phyloP scores from a whole-genome alignment of 1,284 basidiomycete genomes.

The Boletus calvinii region DNA sequence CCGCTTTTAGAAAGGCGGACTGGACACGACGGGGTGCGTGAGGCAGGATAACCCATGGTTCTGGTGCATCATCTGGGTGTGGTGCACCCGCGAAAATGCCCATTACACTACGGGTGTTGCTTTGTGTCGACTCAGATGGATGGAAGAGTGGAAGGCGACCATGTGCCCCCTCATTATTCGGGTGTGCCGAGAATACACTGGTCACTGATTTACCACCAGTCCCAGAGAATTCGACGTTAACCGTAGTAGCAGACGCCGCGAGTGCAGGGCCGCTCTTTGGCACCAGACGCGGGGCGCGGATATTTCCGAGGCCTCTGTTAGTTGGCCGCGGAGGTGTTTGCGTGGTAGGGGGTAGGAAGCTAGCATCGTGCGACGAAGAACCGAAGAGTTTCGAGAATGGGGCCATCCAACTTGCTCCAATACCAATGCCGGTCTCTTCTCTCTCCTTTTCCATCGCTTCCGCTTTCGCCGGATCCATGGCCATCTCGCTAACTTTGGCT shows the following conservation, averaged over 20 bases:
- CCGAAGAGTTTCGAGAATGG: slow-evolving; percentile 77
- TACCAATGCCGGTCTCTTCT: slow-evolving; percentile 25
- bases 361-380: slow-evolving; percentile 24
- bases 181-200: slow-evolving; percentile 45
- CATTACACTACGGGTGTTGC: slow-evolving; percentile 48
- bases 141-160: slow-evolving; percentile 21
- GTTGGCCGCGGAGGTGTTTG: slow-evolving; percentile 24
- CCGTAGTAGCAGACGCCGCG: slow-evolving; percentile 82
- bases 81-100: slow-evolving; percentile 86
- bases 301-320: slow-evolving; percentile 23
- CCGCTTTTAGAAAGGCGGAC: slow-evolving; percentile 29
- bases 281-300: slow-evolving; percentile 41
- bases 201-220: slow-evolving; percentile 74
- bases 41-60: slow-evolving; percentile 69
- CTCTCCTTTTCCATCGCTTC: slow-evolving; percentile 41
- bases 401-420: slow-evolving; percentile 69
- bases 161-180: slow-evolving; percentile 23
- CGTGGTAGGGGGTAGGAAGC: slow-evolving; percentile 11
- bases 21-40: slow-evolving; percentile 40
- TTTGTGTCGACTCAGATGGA: slow-evolving; percentile 24
- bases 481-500: slow-evolving; percentile 65
- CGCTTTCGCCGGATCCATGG: slow-evolving; percentile 62
- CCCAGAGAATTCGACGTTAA: slow-evolving; percentile 91
- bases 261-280: slow-evolving; percentile 81
- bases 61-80: slow-evolving; percentile 38